phyloP scores from a whole-genome alignment of 495 filamentous ascomycete genomes.

The Aspergillus sclerotioniger region DNA sequence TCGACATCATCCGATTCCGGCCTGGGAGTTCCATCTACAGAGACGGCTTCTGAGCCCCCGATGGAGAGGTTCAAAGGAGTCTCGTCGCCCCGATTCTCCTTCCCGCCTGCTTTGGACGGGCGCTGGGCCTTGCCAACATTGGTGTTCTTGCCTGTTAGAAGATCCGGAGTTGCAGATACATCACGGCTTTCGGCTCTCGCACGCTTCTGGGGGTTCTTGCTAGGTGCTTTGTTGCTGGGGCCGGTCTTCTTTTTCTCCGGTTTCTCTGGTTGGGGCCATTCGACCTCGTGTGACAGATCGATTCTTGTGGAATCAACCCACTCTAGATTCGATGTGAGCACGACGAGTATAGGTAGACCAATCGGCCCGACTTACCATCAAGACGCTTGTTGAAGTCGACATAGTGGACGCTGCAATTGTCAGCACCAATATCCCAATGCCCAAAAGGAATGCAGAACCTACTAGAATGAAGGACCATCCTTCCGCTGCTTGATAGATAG shows the following conservation, averaged over 20 bases:
- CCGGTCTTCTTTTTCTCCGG: constrained; percentile 62
- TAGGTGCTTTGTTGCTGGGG: constrained; percentile 43
- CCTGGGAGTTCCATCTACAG: constrained; percentile 53
- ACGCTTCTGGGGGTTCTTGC: constrained; percentile 53
- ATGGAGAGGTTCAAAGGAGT: constrained; percentile 36
- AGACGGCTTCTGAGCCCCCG: constrained; percentile 50
- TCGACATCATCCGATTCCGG: constrained; percentile 61
- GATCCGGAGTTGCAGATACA: constrained; percentile 56
- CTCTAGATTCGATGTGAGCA: constrained; percentile 52
- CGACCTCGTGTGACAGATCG: constrained; percentile 74
- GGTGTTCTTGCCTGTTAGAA: constrained; percentile 48
- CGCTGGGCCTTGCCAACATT: constrained; percentile 47
- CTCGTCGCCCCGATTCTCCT: constrained; percentile 55
- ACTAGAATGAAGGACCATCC: constrained; percentile 81
- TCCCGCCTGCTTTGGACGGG: constrained; percentile 59
- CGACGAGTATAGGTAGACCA: background rate
- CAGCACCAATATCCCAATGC: constrained; percentile 14
- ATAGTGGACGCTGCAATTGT: constrained; percentile 74
- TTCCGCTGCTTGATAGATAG: constrained; percentile 82
- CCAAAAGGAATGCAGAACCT: constrained; percentile 17
- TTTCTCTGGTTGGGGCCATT: constrained; percentile 74
- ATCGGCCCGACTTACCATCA: constrained; percentile 51
- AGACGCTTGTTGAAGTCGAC: constrained; percentile 99
- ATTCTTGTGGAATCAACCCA: constrained; percentile 82
- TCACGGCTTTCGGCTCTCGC: constrained; percentile 54